phyloP scores from a whole-genome alignment of 345 rosid species.

The Corchorus capsularis region DNA sequence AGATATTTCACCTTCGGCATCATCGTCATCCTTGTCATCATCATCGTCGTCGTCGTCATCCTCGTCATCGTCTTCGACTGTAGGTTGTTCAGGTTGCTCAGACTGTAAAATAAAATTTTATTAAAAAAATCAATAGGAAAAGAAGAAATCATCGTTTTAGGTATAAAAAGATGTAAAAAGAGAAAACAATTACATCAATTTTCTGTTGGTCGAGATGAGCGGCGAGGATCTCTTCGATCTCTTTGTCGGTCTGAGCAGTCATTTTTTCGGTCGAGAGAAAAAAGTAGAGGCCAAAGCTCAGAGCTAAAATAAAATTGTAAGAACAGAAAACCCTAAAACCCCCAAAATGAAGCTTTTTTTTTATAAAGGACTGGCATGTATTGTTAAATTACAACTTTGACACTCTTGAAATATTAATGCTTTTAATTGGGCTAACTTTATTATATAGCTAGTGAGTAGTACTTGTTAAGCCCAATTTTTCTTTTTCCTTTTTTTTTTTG shows the following conservation, averaged over 20 bases:
- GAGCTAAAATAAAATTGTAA: background rate
- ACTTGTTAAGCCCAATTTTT: too few species aligned
- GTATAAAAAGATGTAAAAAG: background rate
- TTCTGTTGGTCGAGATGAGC: slow-evolving; percentile 66
- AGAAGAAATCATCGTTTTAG: background rate
- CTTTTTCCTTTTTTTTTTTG: too few species aligned
- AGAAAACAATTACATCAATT: slow-evolving; percentile 46
- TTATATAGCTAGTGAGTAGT: too few species aligned
- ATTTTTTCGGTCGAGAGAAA: slow-evolving; percentile 33
- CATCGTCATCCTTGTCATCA: slow-evolving; percentile 64
- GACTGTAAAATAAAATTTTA: background rate
- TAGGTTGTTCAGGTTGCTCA: slow-evolving; percentile 59
- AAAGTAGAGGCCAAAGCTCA: background rate
- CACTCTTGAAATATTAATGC: background rate
- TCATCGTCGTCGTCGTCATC: slow-evolving; percentile 68
- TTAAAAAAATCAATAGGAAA: background rate
- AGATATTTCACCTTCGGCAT: slow-evolving; percentile 44
- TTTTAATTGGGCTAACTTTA: too few species aligned
- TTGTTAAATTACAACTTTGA: background rate
- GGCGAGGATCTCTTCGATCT: slow-evolving; percentile 67
- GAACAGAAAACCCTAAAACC: background rate
- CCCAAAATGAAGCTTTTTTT: background rate
- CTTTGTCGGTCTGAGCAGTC: slow-evolving; percentile 69
- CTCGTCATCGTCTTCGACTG: slow-evolving; percentile 68
- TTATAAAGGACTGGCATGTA: background rate